Evolutionary conservation across 1,284 basidiomycete species (phyloP).

Genomic region (Pseudozyma tsukubaensis): DNA sequence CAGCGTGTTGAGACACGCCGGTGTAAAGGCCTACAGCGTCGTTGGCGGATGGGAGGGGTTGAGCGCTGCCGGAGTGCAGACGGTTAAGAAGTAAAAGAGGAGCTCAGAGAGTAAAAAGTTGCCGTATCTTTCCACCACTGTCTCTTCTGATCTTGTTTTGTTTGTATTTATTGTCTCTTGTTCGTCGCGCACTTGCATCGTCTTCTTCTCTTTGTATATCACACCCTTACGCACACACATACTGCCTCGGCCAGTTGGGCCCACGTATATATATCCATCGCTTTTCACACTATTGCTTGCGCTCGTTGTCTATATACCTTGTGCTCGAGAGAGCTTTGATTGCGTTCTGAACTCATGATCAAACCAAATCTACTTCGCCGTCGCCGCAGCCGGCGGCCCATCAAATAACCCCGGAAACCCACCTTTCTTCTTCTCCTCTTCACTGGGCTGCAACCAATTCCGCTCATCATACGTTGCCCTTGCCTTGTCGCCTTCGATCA

Average conservation of each 20-base stretch:
- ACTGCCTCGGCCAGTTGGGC: too few relatives aligned
- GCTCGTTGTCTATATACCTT: too few relatives aligned
- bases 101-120: too few relatives aligned
- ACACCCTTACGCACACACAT: not conserved
- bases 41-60: slow-evolving; percentile 16
- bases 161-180: not conserved
- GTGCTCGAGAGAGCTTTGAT: too few relatives aligned
- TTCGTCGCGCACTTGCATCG: not conserved
- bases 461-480: slow-evolving; percentile 48
- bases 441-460: slow-evolving; percentile 61
- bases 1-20: slow-evolving; percentile 25
- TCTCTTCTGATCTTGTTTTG: not conserved
- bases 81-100: slow-evolving; percentile 3
- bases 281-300: too few relatives aligned
- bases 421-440: slow-evolving; percentile 3
- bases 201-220: slow-evolving; percentile 4
- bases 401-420: slow-evolving; percentile 50
- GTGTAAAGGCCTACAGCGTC: slow-evolving; percentile 39
- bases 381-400: too few relatives aligned
- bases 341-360: not conserved
- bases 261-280: too few relatives aligned
- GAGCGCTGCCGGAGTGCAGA: not conserved
- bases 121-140: too few relatives aligned
- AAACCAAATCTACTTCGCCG: not conserved
- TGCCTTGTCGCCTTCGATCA: slow-evolving; percentile 56